phyloP scores from a whole-genome alignment of 495 filamentous ascomycete genomes.

The Baudoinia panamericana region DNA sequence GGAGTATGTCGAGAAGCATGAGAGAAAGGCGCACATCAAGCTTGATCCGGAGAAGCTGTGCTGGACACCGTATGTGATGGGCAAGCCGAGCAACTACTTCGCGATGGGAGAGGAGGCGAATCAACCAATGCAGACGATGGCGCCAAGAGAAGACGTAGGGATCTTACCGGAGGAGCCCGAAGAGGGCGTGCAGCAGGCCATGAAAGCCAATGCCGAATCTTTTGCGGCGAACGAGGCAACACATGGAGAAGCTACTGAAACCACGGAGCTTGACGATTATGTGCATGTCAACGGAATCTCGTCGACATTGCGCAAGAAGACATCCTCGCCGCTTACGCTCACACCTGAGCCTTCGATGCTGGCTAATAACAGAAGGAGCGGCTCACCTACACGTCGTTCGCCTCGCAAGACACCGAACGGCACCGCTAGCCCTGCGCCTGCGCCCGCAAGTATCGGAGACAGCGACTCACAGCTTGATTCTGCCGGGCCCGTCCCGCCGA shows the following conservation, averaged over 20 bases:
- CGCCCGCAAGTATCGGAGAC: background rate
- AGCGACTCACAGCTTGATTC: slow-evolving; percentile 17
- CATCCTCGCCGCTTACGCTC: slow-evolving; percentile 6
- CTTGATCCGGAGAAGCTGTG: slow-evolving; percentile 70
- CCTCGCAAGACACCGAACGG: slow-evolving; percentile 22
- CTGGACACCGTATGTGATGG: slow-evolving; percentile 98
- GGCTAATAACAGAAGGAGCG: background rate
- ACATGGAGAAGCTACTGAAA: slow-evolving; percentile 6
- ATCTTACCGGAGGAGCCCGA: slow-evolving; percentile 34
- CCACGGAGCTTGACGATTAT: slow-evolving; percentile 1
- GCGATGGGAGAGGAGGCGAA: slow-evolving; percentile 44
- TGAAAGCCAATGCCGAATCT: slow-evolving; percentile 6
- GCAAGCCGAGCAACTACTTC: slow-evolving; percentile 46
- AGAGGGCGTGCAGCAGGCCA: slow-evolving; percentile 28
- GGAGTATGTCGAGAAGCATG: slow-evolving; percentile 74
- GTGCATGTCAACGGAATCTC: background rate
- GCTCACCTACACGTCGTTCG: slow-evolving; percentile 4
- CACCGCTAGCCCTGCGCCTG: background rate
- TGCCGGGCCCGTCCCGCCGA: slow-evolving; percentile 49
- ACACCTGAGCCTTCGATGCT: slow-evolving; percentile 14
- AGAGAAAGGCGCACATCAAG: slow-evolving; percentile 71
- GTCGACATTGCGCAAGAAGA: slow-evolving; percentile 3
- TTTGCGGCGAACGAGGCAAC: slow-evolving; percentile 3
- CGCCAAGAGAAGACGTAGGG: slow-evolving; percentile 58
- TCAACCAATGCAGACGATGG: slow-evolving; percentile 73